A percentile compares a stretch with the other conserved stretches of the same genome.
These are phyloP conservation scores for Rhizopogon vinicolor DNA, from an alignment of 768 basidiomycete genomes.

Conservation along the genomic window DNA sequence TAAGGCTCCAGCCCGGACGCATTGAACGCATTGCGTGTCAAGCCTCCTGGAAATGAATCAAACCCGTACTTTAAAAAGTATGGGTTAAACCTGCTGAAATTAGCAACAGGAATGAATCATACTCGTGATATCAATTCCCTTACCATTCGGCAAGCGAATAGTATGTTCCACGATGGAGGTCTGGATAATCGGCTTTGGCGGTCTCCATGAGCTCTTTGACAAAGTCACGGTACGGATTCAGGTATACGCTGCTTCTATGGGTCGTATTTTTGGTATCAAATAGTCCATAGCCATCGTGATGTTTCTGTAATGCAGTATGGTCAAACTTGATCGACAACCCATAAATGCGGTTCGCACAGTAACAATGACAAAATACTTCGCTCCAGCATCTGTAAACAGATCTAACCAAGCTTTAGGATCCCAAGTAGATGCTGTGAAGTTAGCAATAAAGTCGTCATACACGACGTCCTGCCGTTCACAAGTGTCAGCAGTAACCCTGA, in stretches of 20 bases:
- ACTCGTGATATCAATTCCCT: neutral
- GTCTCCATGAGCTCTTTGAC: slow-evolving; percentile 45
- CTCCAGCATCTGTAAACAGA: slow-evolving; percentile 50
- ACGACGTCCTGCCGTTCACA: slow-evolving; percentile 31
- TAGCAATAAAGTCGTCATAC: slow-evolving; percentile 56
- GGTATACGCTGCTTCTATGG: slow-evolving; percentile 41
- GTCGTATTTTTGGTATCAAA: slow-evolving; percentile 55
- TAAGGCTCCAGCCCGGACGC: slow-evolving; percentile 45
- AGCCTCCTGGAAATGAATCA: slow-evolving; percentile 45
- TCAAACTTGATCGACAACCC: neutral
- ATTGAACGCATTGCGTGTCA: slow-evolving; percentile 49
- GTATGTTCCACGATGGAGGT: slow-evolving; percentile 53
- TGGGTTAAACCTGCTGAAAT: slow-evolving; percentile 46
- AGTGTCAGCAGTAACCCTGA: neutral
- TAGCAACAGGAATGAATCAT: neutral
- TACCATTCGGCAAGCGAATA: slow-evolving; percentile 42
- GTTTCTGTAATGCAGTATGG: slow-evolving; percentile 35
- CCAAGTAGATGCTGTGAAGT: slow-evolving; percentile 49
- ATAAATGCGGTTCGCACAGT: slow-evolving; percentile 30
- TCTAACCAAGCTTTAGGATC: slow-evolving; percentile 52
- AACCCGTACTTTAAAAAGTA: slow-evolving; percentile 49
- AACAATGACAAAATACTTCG: slow-evolving; percentile 58
- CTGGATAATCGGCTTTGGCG: slow-evolving; percentile 44
- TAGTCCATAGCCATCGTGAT: slow-evolving; percentile 56
- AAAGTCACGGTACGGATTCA: slow-evolving; percentile 49